Evolutionary conservation across 176 grass and related monocot genomes (phyloP).

Genomic region (Oryza meyeriana): DNA sequence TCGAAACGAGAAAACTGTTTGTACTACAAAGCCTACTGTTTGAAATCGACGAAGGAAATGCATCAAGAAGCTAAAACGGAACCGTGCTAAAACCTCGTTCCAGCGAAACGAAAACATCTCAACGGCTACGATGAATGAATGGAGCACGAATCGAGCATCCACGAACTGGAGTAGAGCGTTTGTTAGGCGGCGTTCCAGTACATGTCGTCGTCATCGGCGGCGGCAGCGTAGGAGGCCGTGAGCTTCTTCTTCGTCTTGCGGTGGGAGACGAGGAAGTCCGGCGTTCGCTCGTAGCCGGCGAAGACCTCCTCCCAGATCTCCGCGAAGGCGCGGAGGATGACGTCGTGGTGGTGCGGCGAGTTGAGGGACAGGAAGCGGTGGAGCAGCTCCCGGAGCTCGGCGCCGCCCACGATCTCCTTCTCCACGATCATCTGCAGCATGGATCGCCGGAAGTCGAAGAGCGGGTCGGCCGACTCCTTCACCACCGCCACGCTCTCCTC

Average conservation of each 20-base stretch:
- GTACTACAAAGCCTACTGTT: too few relatives aligned
- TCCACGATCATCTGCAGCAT: constrained; percentile 95
- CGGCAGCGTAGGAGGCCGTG: not conserved
- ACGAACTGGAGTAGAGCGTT: not conserved
- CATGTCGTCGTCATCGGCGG: not conserved
- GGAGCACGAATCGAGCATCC: too few relatives aligned
- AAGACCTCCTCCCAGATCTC: constrained; percentile 88
- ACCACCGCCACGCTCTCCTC: constrained; percentile 82
- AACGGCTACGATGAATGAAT: not conserved
- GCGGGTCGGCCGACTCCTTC: constrained; percentile 73
- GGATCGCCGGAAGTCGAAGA: constrained; percentile 64
- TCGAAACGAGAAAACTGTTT: too few relatives aligned
- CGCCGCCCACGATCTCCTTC: constrained; percentile 61
- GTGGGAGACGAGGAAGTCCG: constrained; percentile 36
- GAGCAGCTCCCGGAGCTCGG: constrained; percentile 54
- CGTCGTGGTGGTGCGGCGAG: constrained; percentile 52
- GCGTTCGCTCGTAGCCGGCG: constrained; percentile 41
- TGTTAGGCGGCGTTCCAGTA: not conserved
- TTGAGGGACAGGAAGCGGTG: constrained; percentile 71
- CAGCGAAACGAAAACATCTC: not conserved
- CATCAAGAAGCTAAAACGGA: not conserved
- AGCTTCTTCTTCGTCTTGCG: not conserved
- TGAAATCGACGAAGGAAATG: not conserved
- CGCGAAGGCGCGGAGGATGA: constrained; percentile 76
- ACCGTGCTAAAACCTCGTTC: constrained; percentile 4